Conservation (phyloP, 73 alveolate species). For the Paramecium caudatum region DNA sequence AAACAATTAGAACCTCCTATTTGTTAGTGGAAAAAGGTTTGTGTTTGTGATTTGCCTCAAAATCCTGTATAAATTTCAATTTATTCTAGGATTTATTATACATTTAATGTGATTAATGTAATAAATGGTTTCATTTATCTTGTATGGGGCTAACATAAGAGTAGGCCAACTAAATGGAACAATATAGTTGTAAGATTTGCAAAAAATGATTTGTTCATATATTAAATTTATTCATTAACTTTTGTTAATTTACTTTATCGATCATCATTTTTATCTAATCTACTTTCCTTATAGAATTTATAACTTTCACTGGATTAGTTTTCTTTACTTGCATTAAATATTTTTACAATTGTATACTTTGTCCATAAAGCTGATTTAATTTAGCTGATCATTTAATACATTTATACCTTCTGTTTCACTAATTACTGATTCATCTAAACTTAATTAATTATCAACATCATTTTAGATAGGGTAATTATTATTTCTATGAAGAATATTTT, state of each 20-base stretch:
- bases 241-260: not conserved
- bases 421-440: not conserved
- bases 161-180: conserved; percentile 3
- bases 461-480: not conserved
- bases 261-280: not conserved
- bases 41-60: conserved; percentile 61
- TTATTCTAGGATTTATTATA: conserved; percentile 18
- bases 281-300: not conserved
- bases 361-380: not conserved
- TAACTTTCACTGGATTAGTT: not conserved
- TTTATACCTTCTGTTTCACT: conserved; percentile 32
- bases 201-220: conserved; percentile 21
- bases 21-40: conserved; percentile 26
- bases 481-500: not conserved
- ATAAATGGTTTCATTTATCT: conserved; percentile 39
- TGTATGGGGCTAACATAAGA: conserved; percentile 44
- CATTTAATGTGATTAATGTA: conserved; percentile 12
- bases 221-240: conserved; percentile 1
- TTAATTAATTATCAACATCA: not conserved
- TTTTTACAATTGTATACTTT: not conserved
- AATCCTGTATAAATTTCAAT: not conserved
- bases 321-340: not conserved
- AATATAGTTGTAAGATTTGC: not conserved
- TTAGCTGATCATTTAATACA: not conserved
- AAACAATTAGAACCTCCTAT: conserved; percentile 17